Percentiles rank a stretch among this genome's conserved stretches.
Evolutionary conservation across 495 filamentous ascomycete species (phyloP).

Genomic region (Daldinia decipiens): DNA sequence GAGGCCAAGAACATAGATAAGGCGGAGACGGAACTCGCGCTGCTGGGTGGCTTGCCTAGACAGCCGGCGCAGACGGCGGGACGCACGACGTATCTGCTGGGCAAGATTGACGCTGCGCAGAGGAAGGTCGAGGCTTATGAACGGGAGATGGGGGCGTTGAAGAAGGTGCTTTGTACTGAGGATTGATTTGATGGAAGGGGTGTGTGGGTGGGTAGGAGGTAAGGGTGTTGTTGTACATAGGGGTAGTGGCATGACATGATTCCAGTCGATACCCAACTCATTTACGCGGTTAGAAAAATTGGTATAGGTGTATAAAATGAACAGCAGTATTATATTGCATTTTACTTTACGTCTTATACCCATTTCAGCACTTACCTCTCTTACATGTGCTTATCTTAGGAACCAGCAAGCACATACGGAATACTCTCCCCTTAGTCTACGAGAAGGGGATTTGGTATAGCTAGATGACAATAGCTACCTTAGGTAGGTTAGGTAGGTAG

Average conservation of each 20-base stretch:
- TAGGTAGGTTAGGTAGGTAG: too few species aligned
- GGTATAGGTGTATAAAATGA: background rate
- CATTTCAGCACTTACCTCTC: too few species aligned
- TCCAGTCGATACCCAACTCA: conserved; percentile 41
- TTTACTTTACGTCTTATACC: too few species aligned
- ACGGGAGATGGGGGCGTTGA: conserved; percentile 72
- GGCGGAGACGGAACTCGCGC: conserved; percentile 78
- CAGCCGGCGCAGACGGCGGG: conserved; percentile 69
- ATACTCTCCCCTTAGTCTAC: too few species aligned
- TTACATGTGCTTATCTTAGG: too few species aligned
- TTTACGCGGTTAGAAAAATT: conserved; percentile 2
- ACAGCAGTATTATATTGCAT: background rate
- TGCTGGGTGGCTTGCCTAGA: conserved; percentile 68
- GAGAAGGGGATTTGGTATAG: too few species aligned
- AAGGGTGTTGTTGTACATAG: conserved; percentile 6
- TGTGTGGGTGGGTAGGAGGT: background rate
- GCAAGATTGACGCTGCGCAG: conserved; percentile 77
- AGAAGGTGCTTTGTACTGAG: conserved; percentile 64
- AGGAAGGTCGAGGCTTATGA: conserved; percentile 79
- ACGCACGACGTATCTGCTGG: conserved; percentile 75
- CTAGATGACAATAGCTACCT: too few species aligned
- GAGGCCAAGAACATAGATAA: conserved; percentile 82
- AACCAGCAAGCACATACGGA: too few species aligned
- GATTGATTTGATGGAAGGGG: conserved; percentile 15
- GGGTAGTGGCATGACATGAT: conserved; percentile 7